Conservation (phyloP, 2,329 filamentous ascomycete species). For the Capronia epimyces region DNA sequence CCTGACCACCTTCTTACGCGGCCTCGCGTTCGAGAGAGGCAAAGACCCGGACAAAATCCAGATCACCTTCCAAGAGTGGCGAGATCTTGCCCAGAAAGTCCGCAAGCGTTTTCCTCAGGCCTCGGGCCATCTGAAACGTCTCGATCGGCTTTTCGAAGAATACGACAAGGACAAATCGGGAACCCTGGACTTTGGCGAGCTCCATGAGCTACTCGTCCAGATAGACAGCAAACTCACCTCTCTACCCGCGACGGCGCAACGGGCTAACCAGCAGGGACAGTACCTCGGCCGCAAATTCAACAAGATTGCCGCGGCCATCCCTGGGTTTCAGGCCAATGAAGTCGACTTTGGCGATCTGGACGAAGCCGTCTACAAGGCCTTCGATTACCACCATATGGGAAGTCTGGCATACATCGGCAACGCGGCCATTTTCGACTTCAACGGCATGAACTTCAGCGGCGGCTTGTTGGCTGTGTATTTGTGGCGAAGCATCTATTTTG, state of each 20-base stretch:
- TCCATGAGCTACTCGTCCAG: conserved; percentile 78
- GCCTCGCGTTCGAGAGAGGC: conserved; percentile 84
- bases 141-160: conserved; percentile 84
- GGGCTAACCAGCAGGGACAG: conserved; percentile 89
- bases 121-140: conserved; percentile 72
- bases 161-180: conserved; percentile 93
- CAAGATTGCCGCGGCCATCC: conserved; percentile 71
- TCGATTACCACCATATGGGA: conserved; percentile 88
- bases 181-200: conserved; percentile 88
- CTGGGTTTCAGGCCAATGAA: conserved; percentile 71
- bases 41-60: conserved; percentile 84
- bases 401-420: conserved; percentile 94
- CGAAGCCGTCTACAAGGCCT: conserved; percentile 85
- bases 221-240: conserved; percentile 95
- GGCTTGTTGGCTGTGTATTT: conserved; percentile 91
- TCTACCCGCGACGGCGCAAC: conserved; percentile 88
- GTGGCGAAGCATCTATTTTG: conserved; percentile 95
- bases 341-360: conserved; percentile 86
- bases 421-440: conserved; percentile 89
- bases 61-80: conserved; percentile 84
- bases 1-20: conserved; percentile 82
- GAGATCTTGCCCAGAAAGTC: conserved; percentile 73
- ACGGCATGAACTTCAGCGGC: conserved; percentile 72
- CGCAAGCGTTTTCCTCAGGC: conserved; percentile 89
- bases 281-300: conserved; percentile 94